Conservation (phyloP, 108 stramenopile species). For the Discostella stelligeroides region DNA sequence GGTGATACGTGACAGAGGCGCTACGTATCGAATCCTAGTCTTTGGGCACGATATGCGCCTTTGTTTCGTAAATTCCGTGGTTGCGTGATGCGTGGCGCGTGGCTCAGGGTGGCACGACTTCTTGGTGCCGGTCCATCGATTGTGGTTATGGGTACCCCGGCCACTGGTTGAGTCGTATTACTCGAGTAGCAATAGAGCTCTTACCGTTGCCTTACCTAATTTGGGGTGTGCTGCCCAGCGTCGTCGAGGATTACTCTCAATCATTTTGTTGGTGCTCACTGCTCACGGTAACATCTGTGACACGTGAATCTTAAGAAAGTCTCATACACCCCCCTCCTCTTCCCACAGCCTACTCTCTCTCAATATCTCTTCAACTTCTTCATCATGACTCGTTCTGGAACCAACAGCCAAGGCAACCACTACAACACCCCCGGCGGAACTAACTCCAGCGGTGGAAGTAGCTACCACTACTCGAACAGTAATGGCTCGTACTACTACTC, state of each 20-base stretch:
- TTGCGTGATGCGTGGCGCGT: not conserved
- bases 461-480: constrained; percentile 84
- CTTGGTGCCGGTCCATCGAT: too few relatives aligned
- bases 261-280: too few relatives aligned
- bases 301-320: too few relatives aligned
- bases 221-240: too few relatives aligned
- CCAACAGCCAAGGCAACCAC: constrained; percentile 85
- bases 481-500: constrained; percentile 85
- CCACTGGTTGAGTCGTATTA: too few relatives aligned
- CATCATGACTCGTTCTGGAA: constrained; percentile 50
- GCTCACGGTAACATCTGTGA: too few relatives aligned
- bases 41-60: not conserved
- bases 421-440: constrained; percentile 88
- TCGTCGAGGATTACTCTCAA: too few relatives aligned
- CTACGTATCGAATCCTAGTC: constrained; percentile 3
- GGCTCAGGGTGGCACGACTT: not conserved
- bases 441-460: constrained; percentile 63
- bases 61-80: not conserved
- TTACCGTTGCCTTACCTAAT: too few relatives aligned
- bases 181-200: too few relatives aligned
- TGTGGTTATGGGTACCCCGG: too few relatives aligned
- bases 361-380: not conserved
- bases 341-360: too few relatives aligned
- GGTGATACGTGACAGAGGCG: not conserved
- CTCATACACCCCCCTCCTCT: too few relatives aligned